Percentiles rank a stretch among this genome's conserved stretches.
These are phyloP conservation scores for Suhomyces pyralidae DNA, from an alignment of 805 yeast species.

Conservation along the genomic window DNA sequence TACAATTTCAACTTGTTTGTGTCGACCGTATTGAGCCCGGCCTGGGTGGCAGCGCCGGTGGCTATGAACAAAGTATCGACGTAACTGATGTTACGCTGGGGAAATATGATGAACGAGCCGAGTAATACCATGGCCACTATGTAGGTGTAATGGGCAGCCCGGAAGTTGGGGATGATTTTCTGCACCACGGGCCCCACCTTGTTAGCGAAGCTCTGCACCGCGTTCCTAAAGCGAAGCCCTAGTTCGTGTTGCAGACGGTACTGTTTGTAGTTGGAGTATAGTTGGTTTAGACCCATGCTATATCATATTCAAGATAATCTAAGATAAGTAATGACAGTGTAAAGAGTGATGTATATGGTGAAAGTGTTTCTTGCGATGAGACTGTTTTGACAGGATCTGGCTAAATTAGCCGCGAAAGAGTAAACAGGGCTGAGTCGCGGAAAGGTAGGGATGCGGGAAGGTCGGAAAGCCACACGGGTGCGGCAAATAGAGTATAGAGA, in stretches of 20 bases:
- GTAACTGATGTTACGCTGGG: slow-evolving; percentile 61
- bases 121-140: slow-evolving; percentile 57
- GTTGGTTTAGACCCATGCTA: slow-evolving; percentile 4
- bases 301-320: slow-evolving; percentile 3
- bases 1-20: slow-evolving; percentile 60
- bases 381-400: background rate
- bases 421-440: background rate
- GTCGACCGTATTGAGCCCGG: slow-evolving; percentile 83
- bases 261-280: slow-evolving; percentile 4
- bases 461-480: background rate
- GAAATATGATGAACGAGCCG: slow-evolving; percentile 75
- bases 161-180: slow-evolving; percentile 49
- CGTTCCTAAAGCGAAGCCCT: slow-evolving; percentile 28
- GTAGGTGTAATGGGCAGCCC: slow-evolving; percentile 72
- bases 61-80: slow-evolving; percentile 79
- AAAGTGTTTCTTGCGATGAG: too few species aligned
- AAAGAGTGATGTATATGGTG: too few species aligned
- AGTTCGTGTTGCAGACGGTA: slow-evolving; percentile 7
- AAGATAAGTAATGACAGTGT: too few species aligned
- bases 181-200: slow-evolving; percentile 39
- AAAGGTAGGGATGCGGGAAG: background rate
- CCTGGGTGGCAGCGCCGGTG: slow-evolving; percentile 80
- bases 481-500: too few species aligned
- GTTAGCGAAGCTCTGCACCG: slow-evolving; percentile 33
- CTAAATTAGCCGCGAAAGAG: background rate